A percentile compares a stretch with the other conserved stretches of the same genome.
Evolutionary conservation across 495 filamentous ascomycete genomes (phyloP).

Genomic region (Achaetomiella virescens): DNA sequence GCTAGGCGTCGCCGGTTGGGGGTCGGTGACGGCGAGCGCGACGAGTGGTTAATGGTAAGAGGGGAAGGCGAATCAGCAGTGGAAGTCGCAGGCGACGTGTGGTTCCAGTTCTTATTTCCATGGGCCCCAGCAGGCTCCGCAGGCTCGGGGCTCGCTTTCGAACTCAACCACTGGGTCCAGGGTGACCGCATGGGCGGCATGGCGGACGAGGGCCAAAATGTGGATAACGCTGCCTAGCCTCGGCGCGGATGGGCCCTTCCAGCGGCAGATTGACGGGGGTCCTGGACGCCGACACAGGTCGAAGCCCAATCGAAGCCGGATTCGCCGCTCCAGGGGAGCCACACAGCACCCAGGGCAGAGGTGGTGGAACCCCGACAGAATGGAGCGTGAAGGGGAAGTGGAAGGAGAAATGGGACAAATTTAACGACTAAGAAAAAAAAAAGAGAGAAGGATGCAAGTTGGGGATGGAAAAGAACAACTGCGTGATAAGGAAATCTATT

Average conservation of each 20-base stretch:
- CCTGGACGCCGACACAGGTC: not conserved
- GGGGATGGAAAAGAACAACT: not conserved
- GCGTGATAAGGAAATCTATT: not conserved
- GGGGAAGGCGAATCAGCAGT: slow-evolving; percentile 29
- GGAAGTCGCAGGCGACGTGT: slow-evolving; percentile 25
- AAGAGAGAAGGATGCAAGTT: not conserved
- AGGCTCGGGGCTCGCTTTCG: slow-evolving; percentile 24
- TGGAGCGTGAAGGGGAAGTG: not conserved
- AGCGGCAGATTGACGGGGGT: not conserved
- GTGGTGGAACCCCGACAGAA: too few species aligned
- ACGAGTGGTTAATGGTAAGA: slow-evolving; percentile 26
- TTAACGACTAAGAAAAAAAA: not conserved
- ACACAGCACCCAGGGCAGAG: not conserved
- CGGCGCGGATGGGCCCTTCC: not conserved
- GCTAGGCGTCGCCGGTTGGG: slow-evolving; percentile 36
- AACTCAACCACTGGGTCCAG: slow-evolving; percentile 26
- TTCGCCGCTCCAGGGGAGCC: not conserved
- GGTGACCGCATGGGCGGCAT: slow-evolving; percentile 24
- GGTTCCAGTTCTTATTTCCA: slow-evolving; percentile 32
- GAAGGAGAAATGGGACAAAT: not conserved
- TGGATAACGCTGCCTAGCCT: slow-evolving; percentile 25
- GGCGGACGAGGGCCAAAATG: slow-evolving; percentile 12
- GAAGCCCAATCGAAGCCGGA: not conserved
- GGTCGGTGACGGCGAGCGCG: slow-evolving; percentile 30
- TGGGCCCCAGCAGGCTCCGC: slow-evolving; percentile 19